A percentile compares a stretch with the other conserved stretches of the same genome.
These are phyloP conservation scores for Neurospora sp. DNA, from an alignment of 495 filamentous ascomycete genomes.

Conservation along the genomic window DNA sequence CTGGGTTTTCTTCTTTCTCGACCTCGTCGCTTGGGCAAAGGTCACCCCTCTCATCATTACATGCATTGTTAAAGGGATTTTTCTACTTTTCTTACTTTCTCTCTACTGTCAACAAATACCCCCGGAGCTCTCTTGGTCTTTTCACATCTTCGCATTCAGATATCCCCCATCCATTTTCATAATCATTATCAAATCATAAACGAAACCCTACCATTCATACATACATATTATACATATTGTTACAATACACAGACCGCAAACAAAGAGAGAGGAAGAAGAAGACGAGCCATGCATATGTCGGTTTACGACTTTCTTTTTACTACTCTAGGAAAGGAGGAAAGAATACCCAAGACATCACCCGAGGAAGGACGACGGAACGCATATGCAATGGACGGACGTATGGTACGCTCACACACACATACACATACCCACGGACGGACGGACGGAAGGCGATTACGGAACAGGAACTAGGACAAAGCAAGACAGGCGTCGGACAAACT, in stretches of 20 bases:
- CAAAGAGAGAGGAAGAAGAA: not conserved
- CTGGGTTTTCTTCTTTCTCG: not conserved
- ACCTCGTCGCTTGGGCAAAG: not conserved
- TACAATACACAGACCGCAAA: not conserved
- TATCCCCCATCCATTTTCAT: not conserved
- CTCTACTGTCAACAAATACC: not conserved
- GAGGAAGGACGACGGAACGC: not conserved
- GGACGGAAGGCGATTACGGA: not conserved
- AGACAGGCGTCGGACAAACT: not conserved
- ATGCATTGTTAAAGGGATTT: not conserved
- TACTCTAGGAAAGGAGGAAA: not conserved
- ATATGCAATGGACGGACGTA: not conserved
- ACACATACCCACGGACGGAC: not conserved
- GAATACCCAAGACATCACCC: not conserved
- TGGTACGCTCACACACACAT: not conserved
- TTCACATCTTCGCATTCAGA: not conserved
- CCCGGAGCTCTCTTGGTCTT: not conserved
- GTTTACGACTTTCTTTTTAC: not conserved
- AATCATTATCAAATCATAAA: not conserved
- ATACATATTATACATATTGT: not conserved
- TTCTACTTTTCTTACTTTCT: not conserved
- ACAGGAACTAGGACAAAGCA: not conserved
- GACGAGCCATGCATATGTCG: not conserved
- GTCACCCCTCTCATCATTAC: not conserved
- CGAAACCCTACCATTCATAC: not conserved